These are phyloP conservation scores for Elsinoe fawcettii DNA, from an alignment of 2,329 filamentous ascomycete species.

Conservation along the genomic window DNA sequence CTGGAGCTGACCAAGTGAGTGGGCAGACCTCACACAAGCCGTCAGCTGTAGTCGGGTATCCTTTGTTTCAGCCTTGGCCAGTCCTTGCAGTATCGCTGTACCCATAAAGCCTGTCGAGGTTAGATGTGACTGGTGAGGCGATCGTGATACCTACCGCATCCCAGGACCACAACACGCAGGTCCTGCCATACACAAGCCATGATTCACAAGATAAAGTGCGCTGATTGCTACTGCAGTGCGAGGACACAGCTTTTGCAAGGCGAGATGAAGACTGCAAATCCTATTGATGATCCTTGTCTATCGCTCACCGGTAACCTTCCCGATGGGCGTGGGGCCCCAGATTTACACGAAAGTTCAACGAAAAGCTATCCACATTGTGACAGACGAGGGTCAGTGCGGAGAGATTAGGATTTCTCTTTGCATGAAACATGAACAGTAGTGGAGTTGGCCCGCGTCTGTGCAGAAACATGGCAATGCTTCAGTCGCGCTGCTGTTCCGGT, in stretches of 20 bases:
- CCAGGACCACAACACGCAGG: background rate
- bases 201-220: background rate
- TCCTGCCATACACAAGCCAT: background rate
- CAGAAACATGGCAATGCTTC: too few relatives aligned
- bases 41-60: background rate
- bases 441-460: too few relatives aligned
- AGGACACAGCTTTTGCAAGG: too few relatives aligned
- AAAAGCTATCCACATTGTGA: too few relatives aligned
- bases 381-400: too few relatives aligned
- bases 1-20: background rate
- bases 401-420: too few relatives aligned
- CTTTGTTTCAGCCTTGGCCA: conserved; percentile 4
- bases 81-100: conserved; percentile 21
- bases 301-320: too few relatives aligned
- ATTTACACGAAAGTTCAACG: too few relatives aligned
- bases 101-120: conserved; percentile 21
- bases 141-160: background rate
- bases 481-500: too few relatives aligned
- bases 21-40: conserved; percentile 12
- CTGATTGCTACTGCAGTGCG: background rate
- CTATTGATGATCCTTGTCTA: too few relatives aligned
- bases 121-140: background rate
- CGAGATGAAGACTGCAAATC: background rate
- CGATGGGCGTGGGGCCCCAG: too few relatives aligned
- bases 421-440: too few relatives aligned